Conservation (phyloP, 2,329 filamentous ascomycete genomes). For the Blastomyces gilchristii region DNA sequence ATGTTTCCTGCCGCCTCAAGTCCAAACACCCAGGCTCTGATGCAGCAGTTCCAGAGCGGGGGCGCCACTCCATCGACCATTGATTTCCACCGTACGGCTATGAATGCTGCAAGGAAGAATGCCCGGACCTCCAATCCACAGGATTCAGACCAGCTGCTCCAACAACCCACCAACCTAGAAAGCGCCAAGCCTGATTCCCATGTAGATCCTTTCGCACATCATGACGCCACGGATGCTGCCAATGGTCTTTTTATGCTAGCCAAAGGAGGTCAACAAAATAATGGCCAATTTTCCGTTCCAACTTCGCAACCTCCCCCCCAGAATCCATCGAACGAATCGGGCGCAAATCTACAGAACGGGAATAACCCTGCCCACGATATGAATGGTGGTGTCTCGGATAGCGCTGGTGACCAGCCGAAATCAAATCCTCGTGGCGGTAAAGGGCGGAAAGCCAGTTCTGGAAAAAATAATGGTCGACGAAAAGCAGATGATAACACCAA, state of each 20-base stretch:
- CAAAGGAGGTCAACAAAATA: slow-evolving; percentile 47
- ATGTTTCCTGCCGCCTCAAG: slow-evolving; percentile 88
- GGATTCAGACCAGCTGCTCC: slow-evolving; percentile 28
- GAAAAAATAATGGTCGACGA: slow-evolving; percentile 56
- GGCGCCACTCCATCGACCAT: slow-evolving; percentile 80
- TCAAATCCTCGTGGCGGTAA: slow-evolving; percentile 53
- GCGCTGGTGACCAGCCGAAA: slow-evolving; percentile 57
- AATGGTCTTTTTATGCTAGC: slow-evolving; percentile 90
- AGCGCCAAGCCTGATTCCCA: slow-evolving; percentile 39
- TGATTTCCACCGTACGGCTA: slow-evolving; percentile 88
- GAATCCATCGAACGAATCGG: slow-evolving; percentile 8
- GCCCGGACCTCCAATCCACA: slow-evolving; percentile 35
- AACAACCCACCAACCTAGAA: slow-evolving; percentile 35
- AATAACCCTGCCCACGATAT: slow-evolving; percentile 48
- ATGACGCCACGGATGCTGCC: slow-evolving; percentile 85
- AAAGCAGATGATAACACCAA: slow-evolving; percentile 60
- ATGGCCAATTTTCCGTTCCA: slow-evolving; percentile 44
- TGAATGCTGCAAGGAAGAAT: slow-evolving; percentile 62
- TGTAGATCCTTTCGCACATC: slow-evolving; percentile 65
- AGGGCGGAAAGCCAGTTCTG: slow-evolving; percentile 54
- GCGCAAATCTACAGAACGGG: slow-evolving; percentile 36
- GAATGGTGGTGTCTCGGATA: slow-evolving; percentile 61
- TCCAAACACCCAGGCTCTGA: slow-evolving; percentile 74
- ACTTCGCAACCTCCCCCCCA: slow-evolving; percentile 8
- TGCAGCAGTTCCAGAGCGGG: slow-evolving; percentile 66